Evolutionary conservation across 2,329 filamentous ascomycete genomes (phyloP).

Genomic region (Diplocarpon rosae): DNA sequence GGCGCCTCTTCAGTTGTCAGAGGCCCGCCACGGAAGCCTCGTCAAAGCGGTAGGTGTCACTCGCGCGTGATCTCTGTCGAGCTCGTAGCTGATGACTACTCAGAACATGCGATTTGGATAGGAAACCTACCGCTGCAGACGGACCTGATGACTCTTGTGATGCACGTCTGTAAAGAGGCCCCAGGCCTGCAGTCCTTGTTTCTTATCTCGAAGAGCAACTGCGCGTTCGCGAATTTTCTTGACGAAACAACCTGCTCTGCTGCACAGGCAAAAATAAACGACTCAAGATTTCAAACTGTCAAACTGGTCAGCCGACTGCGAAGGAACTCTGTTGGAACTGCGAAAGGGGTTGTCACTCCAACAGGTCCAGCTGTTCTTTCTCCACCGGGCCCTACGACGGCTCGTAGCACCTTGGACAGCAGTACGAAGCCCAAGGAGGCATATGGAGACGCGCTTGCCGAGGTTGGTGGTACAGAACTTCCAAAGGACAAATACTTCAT

Average conservation of each 20-base stretch:
- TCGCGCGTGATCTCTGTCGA: too few relatives aligned
- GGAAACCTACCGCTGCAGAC: constrained; percentile 84
- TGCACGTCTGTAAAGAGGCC: constrained; percentile 73
- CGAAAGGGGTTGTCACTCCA: constrained; percentile 20
- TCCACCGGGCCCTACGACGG: constrained; percentile 14
- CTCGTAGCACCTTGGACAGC: constrained; percentile 25
- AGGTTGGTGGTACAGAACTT: neutral
- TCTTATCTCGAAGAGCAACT: constrained; percentile 93
- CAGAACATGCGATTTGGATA: constrained; percentile 89
- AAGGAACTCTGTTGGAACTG: constrained; percentile 35
- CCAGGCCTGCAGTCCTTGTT: constrained; percentile 79
- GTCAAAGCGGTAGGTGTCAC: constrained; percentile 45
- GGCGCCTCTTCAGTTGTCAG: constrained; percentile 35
- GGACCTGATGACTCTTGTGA: constrained; percentile 72
- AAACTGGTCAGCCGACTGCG: constrained; percentile 77
- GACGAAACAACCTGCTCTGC: constrained; percentile 63
- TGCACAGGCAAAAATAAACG: constrained; percentile 77
- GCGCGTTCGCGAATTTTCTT: constrained; percentile 91
- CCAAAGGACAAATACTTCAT: constrained; percentile 73
- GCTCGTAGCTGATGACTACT: constrained; percentile 28
- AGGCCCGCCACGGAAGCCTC: constrained; percentile 44
- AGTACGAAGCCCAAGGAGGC: constrained; percentile 22
- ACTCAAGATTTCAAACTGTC: constrained; percentile 79
- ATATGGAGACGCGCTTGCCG: constrained; percentile 4
- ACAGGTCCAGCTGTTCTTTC: constrained; percentile 24